Conservation (phyloP, 1,284 basidiomycete genomes). For the Malassezia obtusa region DNA sequence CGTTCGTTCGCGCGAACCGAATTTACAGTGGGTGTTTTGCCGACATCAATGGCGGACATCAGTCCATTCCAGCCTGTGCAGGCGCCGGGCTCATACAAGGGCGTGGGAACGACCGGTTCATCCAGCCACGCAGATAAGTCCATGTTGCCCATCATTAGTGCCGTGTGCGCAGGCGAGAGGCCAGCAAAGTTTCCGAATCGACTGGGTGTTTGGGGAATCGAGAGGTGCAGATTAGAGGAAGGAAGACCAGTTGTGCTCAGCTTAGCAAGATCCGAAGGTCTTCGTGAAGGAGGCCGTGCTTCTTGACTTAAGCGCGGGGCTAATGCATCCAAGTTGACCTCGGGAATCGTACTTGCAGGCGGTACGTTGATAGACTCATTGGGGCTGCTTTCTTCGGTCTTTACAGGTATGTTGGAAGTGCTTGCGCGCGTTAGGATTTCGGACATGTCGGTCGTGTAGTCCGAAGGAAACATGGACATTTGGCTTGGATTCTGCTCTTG, state of each 20-base stretch:
- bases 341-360: neutral
- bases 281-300: neutral
- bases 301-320: neutral
- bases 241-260: neutral
- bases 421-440: no score
- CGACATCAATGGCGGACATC: constrained; percentile 1
- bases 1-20: neutral
- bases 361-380: neutral
- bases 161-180: constrained; percentile 6
- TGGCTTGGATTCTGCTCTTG: no score
- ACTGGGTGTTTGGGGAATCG: constrained; percentile 1
- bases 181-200: neutral
- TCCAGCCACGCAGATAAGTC: constrained; percentile 44
- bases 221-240: neutral
- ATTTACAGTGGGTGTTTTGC: constrained; percentile 8
- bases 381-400: neutral
- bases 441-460: no score
- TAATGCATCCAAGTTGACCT: neutral
- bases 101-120: constrained; percentile 43
- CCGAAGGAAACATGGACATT: no score
- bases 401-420: neutral
- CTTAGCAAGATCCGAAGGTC: neutral
- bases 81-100: constrained; percentile 39
- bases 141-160: constrained; percentile 1
- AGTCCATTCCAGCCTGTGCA: constrained; percentile 19